Conservation (phyloP, 1,284 basidiomycete genomes). For the Moesziomyces globuligerus region DNA sequence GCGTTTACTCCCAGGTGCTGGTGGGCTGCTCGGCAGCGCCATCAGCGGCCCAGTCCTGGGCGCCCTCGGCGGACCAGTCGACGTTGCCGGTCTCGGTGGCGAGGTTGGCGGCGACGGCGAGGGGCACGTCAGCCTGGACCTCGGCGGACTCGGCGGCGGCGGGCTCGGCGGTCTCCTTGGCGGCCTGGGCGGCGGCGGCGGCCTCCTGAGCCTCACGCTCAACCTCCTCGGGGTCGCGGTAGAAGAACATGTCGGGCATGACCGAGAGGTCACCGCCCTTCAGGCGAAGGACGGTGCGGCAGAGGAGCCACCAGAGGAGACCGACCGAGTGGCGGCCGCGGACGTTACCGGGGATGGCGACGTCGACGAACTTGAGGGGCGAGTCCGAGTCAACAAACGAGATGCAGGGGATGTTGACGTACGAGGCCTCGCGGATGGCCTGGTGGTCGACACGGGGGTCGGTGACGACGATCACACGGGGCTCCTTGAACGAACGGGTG, state of each 20-base stretch:
- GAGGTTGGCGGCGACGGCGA: conserved; percentile 54
- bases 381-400: conserved; percentile 98
- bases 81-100: conserved; percentile 70
- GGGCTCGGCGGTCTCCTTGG: conserved; percentile 56
- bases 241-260: conserved; percentile 99
- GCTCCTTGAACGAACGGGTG: conserved; percentile 99
- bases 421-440: conserved; percentile 98
- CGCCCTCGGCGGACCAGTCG: conserved; percentile 79
- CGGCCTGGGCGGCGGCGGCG: conserved; percentile 68
- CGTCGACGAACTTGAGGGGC: conserved; percentile 94
- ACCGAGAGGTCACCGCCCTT: conserved; percentile 94
- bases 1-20: conserved; percentile 50
- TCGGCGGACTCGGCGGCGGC: conserved; percentile 73
- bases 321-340: conserved; percentile 97
- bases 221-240: conserved; percentile 98
- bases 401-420: conserved; percentile 99
- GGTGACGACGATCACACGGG: conserved; percentile 95
- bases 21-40: conserved; percentile 45
- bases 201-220: conserved; percentile 96
- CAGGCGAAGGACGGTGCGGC: conserved; percentile 95
- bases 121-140: conserved; percentile 71
- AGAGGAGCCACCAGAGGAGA: conserved; percentile 98
- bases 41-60: conserved; percentile 68
- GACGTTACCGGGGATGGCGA: conserved; percentile 99
- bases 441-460: conserved; percentile 99